phyloP scores from a whole-genome alignment of 2,329 filamentous ascomycete species.

The Epichloe gansuensis region DNA sequence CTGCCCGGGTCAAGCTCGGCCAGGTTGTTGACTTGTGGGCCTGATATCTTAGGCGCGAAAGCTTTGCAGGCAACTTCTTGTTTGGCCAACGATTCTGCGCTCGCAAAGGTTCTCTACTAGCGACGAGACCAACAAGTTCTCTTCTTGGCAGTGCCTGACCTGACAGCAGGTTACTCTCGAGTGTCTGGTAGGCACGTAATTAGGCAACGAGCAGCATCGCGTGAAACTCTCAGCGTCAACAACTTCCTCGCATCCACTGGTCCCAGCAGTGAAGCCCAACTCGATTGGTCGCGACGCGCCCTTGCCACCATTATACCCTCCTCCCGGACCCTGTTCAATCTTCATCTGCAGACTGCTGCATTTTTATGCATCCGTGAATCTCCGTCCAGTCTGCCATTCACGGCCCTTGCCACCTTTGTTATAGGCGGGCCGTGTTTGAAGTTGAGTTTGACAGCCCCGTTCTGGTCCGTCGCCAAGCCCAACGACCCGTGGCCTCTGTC shows the following conservation, averaged over 20 bases:
- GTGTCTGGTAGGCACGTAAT: not conserved
- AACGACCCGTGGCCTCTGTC: too few species aligned
- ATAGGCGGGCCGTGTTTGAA: too few species aligned
- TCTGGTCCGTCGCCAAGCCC: too few species aligned
- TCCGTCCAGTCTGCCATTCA: too few species aligned
- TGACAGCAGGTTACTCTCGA: not conserved
- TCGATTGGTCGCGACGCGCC: not conserved
- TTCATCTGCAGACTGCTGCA: too few species aligned
- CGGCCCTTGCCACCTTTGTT: too few species aligned
- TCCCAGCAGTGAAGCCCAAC: not conserved
- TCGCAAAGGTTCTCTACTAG: too few species aligned
- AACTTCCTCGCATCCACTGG: not conserved
- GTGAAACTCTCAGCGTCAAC: not conserved
- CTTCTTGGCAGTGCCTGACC: not conserved
- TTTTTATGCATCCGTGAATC: too few species aligned
- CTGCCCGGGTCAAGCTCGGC: conserved; percentile 19
- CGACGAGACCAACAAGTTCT: too few species aligned
- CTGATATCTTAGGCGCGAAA: conserved; percentile 14
- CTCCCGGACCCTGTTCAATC: too few species aligned
- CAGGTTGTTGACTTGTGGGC: conserved; percentile 11
- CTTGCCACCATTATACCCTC: not conserved
- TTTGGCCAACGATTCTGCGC: too few species aligned
- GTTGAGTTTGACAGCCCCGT: too few species aligned
- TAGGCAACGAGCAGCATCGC: not conserved
- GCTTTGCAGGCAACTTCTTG: not conserved